These are phyloP conservation scores for Fusarium subglutinans DNA, from an alignment of 2,329 filamentous ascomycete genomes.

Conservation along the genomic window DNA sequence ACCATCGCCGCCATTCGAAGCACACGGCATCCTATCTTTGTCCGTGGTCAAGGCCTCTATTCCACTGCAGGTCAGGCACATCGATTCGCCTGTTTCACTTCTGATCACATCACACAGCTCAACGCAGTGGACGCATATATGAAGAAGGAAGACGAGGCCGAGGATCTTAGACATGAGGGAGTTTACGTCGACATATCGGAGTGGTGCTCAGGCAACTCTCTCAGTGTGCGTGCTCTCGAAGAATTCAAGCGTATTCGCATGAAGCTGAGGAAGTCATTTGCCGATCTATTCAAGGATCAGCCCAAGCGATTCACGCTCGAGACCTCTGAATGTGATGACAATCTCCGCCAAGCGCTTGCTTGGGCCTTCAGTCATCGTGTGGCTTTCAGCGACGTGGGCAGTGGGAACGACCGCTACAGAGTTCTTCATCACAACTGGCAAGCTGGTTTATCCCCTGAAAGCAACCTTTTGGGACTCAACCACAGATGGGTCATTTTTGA, in stretches of 20 bases:
- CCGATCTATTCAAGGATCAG: not conserved
- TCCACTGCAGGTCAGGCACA: not conserved
- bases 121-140: not conserved
- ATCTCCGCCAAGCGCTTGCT: slow-evolving; percentile 1
- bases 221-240: not conserved
- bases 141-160: not conserved
- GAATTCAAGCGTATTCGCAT: not conserved
- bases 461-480: slow-evolving; percentile 89
- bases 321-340: not conserved
- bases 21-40: not conserved
- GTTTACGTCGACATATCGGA: not conserved
- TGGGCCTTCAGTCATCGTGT: slow-evolving; percentile 91
- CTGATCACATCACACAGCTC: not conserved
- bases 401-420: slow-evolving; percentile 83
- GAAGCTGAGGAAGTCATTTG: not conserved
- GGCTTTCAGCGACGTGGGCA: slow-evolving; percentile 87
- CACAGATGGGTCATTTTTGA: slow-evolving; percentile 91
- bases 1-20: not conserved
- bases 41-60: not conserved
- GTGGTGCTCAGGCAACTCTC: not conserved
- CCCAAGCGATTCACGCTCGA: not conserved
- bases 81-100: not conserved
- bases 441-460: slow-evolving; percentile 90
- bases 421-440: slow-evolving; percentile 86
- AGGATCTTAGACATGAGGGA: not conserved